These are phyloP conservation scores for Fusarium humuli DNA, from an alignment of 2,329 filamentous ascomycete genomes.

Conservation along the genomic window DNA sequence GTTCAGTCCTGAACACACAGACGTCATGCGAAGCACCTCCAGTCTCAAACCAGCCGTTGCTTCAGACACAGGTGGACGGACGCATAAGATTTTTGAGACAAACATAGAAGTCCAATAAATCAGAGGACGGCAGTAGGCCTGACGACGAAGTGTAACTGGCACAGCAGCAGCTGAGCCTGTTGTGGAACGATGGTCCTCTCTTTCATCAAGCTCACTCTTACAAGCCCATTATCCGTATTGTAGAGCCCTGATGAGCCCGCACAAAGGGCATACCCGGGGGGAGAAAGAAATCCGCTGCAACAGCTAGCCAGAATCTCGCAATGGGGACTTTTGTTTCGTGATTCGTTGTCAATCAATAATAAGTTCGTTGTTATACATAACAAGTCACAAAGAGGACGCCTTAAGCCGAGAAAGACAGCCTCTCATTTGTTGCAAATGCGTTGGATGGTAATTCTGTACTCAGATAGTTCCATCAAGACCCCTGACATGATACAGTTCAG, in stretches of 20 bases:
- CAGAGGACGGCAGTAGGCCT: not conserved
- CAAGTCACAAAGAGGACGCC: not conserved
- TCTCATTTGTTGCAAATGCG: not conserved
- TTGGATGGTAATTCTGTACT: not conserved
- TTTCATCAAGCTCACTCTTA: not conserved
- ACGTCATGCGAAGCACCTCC: constrained; percentile 42
- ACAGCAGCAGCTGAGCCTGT: constrained; percentile 27
- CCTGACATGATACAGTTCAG: constrained; percentile 1
- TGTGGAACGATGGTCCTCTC: constrained; percentile 10
- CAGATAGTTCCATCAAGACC: not conserved
- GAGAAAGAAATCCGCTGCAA: constrained; percentile 1
- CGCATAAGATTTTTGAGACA: constrained; percentile 33
- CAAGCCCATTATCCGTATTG: not conserved
- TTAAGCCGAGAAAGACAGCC: not conserved
- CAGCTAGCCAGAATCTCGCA: not conserved
- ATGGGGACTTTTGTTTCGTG: not conserved
- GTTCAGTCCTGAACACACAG: constrained; percentile 26
- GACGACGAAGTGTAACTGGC: constrained; percentile 2
- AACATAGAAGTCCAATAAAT: constrained; percentile 9
- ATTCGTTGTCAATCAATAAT: not conserved
- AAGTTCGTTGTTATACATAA: not conserved
- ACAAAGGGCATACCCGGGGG: not conserved
- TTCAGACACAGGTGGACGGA: constrained; percentile 37
- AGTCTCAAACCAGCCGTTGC: constrained; percentile 39
- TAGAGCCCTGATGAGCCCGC: not conserved